Conservation (phyloP, 352 stramenopile species). For the Globisporangium camurandrum region DNA sequence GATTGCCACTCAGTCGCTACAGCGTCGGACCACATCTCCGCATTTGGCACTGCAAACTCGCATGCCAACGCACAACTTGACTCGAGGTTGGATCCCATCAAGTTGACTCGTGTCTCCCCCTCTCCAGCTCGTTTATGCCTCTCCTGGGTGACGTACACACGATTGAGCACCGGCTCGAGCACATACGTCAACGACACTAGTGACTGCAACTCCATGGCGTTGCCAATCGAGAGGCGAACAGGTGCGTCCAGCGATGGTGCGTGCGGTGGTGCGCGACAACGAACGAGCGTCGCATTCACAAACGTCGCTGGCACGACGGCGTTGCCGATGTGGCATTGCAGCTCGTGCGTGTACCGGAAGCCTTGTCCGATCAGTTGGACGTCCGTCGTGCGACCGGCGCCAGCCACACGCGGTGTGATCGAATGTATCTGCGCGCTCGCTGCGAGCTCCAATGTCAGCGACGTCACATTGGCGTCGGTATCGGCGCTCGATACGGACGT, state of each 20-base stretch:
- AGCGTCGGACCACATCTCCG: neutral
- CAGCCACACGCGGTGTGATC: conserved; percentile 18
- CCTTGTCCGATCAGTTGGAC: conserved; percentile 27
- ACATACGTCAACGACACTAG: conserved; percentile 20
- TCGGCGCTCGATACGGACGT: conserved; percentile 12
- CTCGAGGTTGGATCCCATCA: neutral
- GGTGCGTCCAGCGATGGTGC: conserved; percentile 15
- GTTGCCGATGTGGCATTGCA: conserved; percentile 14
- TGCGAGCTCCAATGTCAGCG: conserved; percentile 23
- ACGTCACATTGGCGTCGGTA: conserved; percentile 2
- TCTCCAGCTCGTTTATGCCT: neutral
- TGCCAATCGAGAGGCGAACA: conserved; percentile 22
- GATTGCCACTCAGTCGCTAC: neutral
- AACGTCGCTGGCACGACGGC: neutral
- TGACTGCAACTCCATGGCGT: conserved; percentile 10
- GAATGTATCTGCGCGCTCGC: conserved; percentile 15
- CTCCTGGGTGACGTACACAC: neutral
- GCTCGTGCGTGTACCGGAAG: conserved; percentile 19
- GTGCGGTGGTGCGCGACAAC: conserved; percentile 25
- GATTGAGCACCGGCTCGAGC: conserved; percentile 4
- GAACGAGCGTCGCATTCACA: conserved; percentile 31
- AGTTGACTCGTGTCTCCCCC: neutral
- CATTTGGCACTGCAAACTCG: conserved; percentile 6
- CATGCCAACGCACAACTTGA: neutral
- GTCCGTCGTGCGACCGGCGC: conserved; percentile 9